Base-by-base conservation (phyloP, 768 basidiomycete species). In the Neoboletus brunneissimus region DNA sequence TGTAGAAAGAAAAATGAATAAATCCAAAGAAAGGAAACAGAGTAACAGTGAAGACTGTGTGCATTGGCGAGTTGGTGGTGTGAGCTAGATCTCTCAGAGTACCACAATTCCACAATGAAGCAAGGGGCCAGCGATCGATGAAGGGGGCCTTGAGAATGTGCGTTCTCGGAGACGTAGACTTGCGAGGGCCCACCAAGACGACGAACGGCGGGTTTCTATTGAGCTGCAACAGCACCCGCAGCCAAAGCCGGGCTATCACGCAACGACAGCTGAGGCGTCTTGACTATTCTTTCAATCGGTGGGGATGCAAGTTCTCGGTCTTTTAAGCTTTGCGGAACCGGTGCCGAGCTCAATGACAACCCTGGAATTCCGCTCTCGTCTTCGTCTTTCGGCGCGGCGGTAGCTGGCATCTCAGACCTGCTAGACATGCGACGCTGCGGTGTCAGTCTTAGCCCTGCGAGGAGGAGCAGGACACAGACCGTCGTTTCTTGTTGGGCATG, bases 401-500 rank as follows among this genome's bases (percentile, higher is more conserved):
- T 23, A 53, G n/a, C 40, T 5, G 65, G 61, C 55, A 64, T 63
- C 45, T 71, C 64, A 56, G 82, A 84, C 69, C 82, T 84, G 67
- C 58, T 64, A 43, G 66, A 64, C 66, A 66, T 59, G 62, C 59
- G 65, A 60, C 57, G 60, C 64, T 65, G 71, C 61, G 67, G 65
- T 56, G 58, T 68, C 64, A 73, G 66, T 58, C 59, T 52, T 56
- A 65, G 48, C 50, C 38, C 53, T 31, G n/a, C 4, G 29, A 15
- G 27, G 34, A 55, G 20, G 34, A 34, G 53, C 60, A 65, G 68
- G 65, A 64, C 64, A 85, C 85, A 75, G 76, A 89, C 88, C 87
- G 86, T 83, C 83, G 82, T 70, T 86, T 87, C 79, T 90, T 90
- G 67, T 86, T 86, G n/a, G 88, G 88, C 74, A 83, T 76, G 57